phyloP scores from a whole-genome alignment of 768 basidiomycete genomes.

The Phaffia tasmanica region DNA sequence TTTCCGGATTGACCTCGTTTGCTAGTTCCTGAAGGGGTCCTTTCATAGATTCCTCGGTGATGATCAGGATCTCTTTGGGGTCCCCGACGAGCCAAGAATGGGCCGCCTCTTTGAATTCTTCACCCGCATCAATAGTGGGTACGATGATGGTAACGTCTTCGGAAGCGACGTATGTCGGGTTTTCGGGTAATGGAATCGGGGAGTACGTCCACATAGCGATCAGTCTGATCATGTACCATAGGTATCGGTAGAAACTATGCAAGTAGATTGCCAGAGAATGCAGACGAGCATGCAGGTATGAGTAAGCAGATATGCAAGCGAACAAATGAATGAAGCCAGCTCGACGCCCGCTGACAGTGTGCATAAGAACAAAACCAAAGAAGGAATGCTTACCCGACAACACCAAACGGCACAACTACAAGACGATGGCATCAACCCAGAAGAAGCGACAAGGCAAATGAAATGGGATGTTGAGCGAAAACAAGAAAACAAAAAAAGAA shows the following conservation, averaged over 20 bases:
- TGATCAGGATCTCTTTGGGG: conserved; percentile 69
- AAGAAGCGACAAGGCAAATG: background rate
- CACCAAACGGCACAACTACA: conserved; percentile 50
- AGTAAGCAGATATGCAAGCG: conserved; percentile 3
- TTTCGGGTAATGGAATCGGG: conserved; percentile 78
- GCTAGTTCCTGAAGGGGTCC: conserved; percentile 81
- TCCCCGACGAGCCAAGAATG: conserved; percentile 83
- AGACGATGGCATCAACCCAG: too few relatives aligned
- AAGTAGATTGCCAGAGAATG: background rate
- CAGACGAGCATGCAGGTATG: background rate
- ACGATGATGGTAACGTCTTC: conserved; percentile 97
- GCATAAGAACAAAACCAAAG: background rate
- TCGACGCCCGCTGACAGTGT: background rate
- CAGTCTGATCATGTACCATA: conserved; percentile 82
- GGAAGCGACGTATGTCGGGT: conserved; percentile 75
- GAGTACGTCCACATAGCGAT: conserved; percentile 66
- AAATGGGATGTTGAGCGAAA: conserved; percentile 1
- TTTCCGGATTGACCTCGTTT: conserved; percentile 66
- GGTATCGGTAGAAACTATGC: conserved; percentile 75
- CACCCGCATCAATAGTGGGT: conserved; percentile 89
- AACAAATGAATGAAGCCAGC: background rate
- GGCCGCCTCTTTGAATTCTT: conserved; percentile 88
- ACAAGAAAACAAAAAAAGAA: too few relatives aligned
- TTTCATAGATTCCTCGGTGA: conserved; percentile 79
- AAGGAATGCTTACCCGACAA: conserved; percentile 34